Percentiles rank a stretch among this genome's conserved stretches.
phyloP scores from a whole-genome alignment of 2,329 filamentous ascomycete genomes.

The Waltergamsia citrina region DNA sequence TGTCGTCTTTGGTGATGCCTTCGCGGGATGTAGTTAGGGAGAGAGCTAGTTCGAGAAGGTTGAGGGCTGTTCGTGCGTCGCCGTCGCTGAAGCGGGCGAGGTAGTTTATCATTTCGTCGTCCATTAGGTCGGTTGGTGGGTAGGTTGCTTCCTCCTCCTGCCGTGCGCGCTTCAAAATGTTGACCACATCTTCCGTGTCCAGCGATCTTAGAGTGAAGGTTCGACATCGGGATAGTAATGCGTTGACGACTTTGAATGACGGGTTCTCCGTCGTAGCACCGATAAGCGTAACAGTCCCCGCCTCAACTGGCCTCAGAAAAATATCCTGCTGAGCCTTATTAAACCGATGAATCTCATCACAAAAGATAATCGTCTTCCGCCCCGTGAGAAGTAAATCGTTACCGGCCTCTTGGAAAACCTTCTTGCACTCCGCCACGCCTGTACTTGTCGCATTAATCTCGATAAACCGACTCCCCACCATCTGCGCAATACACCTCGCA shows the following conservation, averaged over 20 bases:
- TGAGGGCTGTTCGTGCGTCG: constrained; percentile 86
- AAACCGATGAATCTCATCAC: constrained; percentile 93
- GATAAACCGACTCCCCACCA: constrained; percentile 76
- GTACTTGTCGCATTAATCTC: constrained; percentile 92
- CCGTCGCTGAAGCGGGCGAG: constrained; percentile 83
- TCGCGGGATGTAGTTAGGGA: constrained; percentile 47
- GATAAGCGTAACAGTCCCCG: constrained; percentile 81
- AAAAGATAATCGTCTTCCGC: constrained; percentile 90
- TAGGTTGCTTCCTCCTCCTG: constrained; percentile 41
- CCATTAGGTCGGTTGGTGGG: constrained; percentile 49
- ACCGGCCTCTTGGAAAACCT: constrained; percentile 76
- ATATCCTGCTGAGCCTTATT: constrained; percentile 90
- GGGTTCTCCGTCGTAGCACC: constrained; percentile 97
- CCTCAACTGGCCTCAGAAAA: constrained; percentile 86
- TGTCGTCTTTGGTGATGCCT: constrained; percentile 59
- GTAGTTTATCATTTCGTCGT: constrained; percentile 69
- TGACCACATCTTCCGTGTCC: constrained; percentile 57
- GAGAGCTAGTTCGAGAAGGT: constrained; percentile 82
- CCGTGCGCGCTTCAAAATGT: constrained; percentile 70
- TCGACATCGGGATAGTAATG: constrained; percentile 78
- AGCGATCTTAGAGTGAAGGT: constrained; percentile 82
- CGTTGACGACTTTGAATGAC: constrained; percentile 83
- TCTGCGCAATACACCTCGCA: constrained; percentile 77
- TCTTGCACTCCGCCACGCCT: constrained; percentile 85
- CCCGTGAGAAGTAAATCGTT: constrained; percentile 75